Conservation (phyloP, 1,284 basidiomycete species). For the Cutaneotrichosporon cavernicola region DNA sequence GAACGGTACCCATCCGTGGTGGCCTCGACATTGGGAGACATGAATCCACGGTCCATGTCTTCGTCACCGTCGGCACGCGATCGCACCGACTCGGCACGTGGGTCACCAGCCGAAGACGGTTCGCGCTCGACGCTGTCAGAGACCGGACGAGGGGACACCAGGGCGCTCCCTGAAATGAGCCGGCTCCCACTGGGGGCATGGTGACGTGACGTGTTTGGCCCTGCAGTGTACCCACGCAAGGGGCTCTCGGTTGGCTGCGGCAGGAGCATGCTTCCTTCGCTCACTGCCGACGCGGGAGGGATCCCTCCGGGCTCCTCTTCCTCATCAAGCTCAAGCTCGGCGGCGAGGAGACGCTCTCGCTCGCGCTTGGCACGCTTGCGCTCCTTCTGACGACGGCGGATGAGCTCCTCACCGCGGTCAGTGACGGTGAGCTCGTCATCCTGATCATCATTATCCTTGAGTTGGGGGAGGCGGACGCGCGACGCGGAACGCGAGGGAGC, state of each 20-base stretch:
- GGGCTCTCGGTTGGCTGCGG: conserved; percentile 1
- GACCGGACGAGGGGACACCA: neutral
- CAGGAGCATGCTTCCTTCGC: neutral
- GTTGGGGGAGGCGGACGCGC: conserved; percentile 17
- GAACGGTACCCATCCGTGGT: conserved; percentile 29
- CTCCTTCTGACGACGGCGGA: conserved; percentile 57
- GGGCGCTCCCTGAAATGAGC: neutral
- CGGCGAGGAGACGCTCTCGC: conserved; percentile 33
- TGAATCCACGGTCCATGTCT: neutral
- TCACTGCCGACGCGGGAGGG: conserved; percentile 1
- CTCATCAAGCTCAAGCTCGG: conserved; percentile 29
- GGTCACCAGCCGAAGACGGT: conserved; percentile 10
- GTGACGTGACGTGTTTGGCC: conserved; percentile 8
- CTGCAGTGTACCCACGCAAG: conserved; percentile 1
- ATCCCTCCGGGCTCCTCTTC: conserved; percentile 23
- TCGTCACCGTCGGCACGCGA: conserved; percentile 13
- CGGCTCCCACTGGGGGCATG: conserved; percentile 13
- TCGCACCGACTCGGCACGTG: conserved; percentile 21
- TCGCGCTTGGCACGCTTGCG: conserved; percentile 51
- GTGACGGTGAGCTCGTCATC: conserved; percentile 57
- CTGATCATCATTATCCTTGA: conserved; percentile 23
- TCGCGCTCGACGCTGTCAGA: neutral
- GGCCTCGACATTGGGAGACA: neutral
- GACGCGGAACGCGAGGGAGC: conserved; percentile 21
- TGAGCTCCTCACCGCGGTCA: conserved; percentile 60